phyloP scores from a whole-genome alignment of 176 grass and related monocot genomes.

The sorghum (Sorghum bicolor) region DNA sequence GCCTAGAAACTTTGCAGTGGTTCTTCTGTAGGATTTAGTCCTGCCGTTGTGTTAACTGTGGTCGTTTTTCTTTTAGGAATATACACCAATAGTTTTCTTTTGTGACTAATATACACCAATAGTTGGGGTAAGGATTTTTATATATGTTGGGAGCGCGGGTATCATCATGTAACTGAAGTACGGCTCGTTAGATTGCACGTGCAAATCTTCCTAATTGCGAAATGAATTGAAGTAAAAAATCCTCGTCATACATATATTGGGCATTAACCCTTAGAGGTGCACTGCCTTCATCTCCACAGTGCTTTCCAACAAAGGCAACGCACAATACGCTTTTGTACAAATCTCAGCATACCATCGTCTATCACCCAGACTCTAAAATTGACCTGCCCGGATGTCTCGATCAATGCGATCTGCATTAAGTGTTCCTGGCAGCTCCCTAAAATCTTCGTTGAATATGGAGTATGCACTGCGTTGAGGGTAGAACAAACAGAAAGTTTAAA shows the following conservation, averaged over 20 bases:
- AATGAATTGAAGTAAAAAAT: not conserved
- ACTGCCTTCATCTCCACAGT: not conserved
- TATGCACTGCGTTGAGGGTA: slow-evolving; percentile 69
- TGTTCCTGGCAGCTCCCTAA: slow-evolving; percentile 89
- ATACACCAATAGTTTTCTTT: too few relatives aligned
- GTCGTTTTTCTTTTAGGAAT: not conserved
- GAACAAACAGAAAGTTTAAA: slow-evolving; percentile 1
- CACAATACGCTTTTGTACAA: slow-evolving; percentile 13
- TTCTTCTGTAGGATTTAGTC: not conserved
- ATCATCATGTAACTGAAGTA: not conserved
- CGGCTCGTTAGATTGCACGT: not conserved
- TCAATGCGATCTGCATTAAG: slow-evolving; percentile 89
- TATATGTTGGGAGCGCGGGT: not conserved
- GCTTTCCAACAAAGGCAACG: not conserved
- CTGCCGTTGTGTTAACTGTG: not conserved
- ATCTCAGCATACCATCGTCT: not conserved
- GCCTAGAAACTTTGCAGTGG: not conserved
- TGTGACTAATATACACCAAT: too few relatives aligned
- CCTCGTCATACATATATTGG: not conserved
- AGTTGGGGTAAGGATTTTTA: not conserved
- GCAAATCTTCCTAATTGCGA: not conserved
- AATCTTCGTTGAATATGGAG: slow-evolving; percentile 98
- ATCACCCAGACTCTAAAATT: slow-evolving; percentile 40
- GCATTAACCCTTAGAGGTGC: not conserved
- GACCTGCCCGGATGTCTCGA: slow-evolving; percentile 82